Percentiles rank a stretch among this genome's conserved stretches.
Conservation (phyloP, 768 basidiomycete genomes). For the Goffeauzyma gilvescens region DNA sequence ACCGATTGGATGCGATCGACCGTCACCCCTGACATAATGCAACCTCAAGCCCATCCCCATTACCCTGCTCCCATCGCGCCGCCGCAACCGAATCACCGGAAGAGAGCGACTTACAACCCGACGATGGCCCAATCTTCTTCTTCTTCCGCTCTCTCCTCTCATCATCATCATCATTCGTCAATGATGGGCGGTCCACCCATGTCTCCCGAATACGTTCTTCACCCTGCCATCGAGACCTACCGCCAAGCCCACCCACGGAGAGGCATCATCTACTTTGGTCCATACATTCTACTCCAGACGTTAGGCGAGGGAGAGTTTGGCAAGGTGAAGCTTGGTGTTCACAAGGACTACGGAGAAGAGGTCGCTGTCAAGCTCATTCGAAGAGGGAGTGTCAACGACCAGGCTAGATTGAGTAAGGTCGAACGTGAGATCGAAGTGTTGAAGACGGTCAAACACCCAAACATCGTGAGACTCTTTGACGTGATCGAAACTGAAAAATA, state of each 20-base stretch:
- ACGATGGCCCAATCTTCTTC: too few species aligned
- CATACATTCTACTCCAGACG: conserved; percentile 85
- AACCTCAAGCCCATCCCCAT: not conserved
- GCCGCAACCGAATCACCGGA: not conserved
- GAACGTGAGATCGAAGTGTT: conserved; percentile 95
- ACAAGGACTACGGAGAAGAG: conserved; percentile 82
- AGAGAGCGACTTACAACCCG: conserved; percentile 6
- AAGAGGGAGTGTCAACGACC: conserved; percentile 70
- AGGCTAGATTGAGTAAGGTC: conserved; percentile 72
- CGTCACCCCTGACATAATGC: not conserved
- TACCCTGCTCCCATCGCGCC: not conserved
- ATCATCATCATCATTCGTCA: not conserved
- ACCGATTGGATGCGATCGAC: not conserved
- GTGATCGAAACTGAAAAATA: conserved; percentile 99
- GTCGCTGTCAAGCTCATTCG: conserved; percentile 97
- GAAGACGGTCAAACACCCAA: conserved; percentile 85
- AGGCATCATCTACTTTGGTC: conserved; percentile 49
- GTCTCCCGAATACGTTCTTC: conserved; percentile 26
- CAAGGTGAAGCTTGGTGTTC: conserved; percentile 94
- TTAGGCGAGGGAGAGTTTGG: conserved; percentile 97
- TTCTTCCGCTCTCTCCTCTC: not conserved
- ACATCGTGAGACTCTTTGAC: conserved; percentile 93
- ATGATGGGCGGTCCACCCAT: not conserved
- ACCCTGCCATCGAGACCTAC: conserved; percentile 32
- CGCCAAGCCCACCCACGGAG: conserved; percentile 29